Evolutionary conservation across 768 basidiomycete genomes (phyloP).

Genomic region (Hortiboletus flavorubellus): DNA sequence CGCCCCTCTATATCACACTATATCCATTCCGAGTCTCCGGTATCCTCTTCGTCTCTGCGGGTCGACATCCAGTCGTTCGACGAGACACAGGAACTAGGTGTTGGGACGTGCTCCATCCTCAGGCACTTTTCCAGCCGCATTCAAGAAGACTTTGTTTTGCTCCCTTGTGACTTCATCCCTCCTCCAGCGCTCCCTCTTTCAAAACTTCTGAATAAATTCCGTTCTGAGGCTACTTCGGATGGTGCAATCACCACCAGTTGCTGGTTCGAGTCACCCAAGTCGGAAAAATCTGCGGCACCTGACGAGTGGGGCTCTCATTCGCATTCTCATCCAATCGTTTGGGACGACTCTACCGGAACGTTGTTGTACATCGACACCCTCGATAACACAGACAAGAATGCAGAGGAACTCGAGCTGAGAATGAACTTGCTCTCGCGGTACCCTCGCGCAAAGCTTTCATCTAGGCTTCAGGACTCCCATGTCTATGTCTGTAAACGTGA

Average conservation of each 20-base stretch:
- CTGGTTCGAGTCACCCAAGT: slow-evolving; percentile 52
- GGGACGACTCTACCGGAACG: slow-evolving; percentile 63
- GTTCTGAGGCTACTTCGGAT: slow-evolving; percentile 63
- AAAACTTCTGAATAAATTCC: slow-evolving; percentile 75
- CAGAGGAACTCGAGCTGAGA: slow-evolving; percentile 68
- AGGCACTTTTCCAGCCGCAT: slow-evolving; percentile 75
- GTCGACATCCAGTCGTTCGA: slow-evolving; percentile 83
- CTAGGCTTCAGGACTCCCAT: slow-evolving; percentile 77
- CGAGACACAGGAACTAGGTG: slow-evolving; percentile 59
- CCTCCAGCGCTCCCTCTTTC: slow-evolving; percentile 69
- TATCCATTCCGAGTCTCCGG: slow-evolving; percentile 72
- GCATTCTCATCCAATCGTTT: slow-evolving; percentile 53
- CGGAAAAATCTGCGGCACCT: slow-evolving; percentile 51
- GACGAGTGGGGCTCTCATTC: slow-evolving; percentile 66
- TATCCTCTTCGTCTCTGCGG: slow-evolving; percentile 55
- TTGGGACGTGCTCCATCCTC: slow-evolving; percentile 73
- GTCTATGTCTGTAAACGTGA: slow-evolving; percentile 83
- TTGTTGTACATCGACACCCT: slow-evolving; percentile 71
- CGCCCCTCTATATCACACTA: slow-evolving; percentile 76
- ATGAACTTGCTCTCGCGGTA: slow-evolving; percentile 80
- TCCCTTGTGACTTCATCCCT: slow-evolving; percentile 90
- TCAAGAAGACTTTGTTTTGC: slow-evolving; percentile 79
- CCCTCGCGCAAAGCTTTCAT: slow-evolving; percentile 66
- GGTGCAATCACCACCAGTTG: slow-evolving; percentile 62
- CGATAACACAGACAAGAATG: slow-evolving; percentile 63